Evolutionary conservation across 2,329 filamentous ascomycete species (phyloP).

Genomic region (Cylindrodendrum hubeiense): DNA sequence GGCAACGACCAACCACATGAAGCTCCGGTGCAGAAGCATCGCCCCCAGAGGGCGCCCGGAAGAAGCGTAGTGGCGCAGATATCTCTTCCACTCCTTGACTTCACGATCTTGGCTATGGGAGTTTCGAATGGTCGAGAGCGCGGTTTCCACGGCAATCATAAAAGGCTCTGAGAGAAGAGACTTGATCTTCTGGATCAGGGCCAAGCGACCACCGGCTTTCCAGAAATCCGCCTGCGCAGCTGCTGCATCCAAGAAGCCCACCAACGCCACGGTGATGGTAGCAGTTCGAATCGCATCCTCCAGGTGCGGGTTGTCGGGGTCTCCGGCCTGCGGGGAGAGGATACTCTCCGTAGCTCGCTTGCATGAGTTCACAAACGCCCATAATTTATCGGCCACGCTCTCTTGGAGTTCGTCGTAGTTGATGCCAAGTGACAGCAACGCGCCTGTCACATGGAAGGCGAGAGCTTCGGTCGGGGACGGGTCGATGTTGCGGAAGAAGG

Average conservation of each 20-base stretch:
- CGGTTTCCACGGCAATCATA: conserved; percentile 87
- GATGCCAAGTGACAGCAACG: conserved; percentile 83
- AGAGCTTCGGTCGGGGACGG: conserved; percentile 91
- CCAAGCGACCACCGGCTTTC: conserved; percentile 78
- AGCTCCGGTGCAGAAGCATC: conserved; percentile 90
- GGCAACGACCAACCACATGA: conserved; percentile 86
- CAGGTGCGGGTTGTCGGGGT: conserved; percentile 69
- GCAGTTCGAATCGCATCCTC: conserved; percentile 78
- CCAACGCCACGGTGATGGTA: conserved; percentile 84
- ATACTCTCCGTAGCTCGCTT: conserved; percentile 69
- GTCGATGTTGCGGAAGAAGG: conserved; percentile 84
- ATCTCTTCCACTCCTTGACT: conserved; percentile 88
- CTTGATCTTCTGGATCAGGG: conserved; percentile 78
- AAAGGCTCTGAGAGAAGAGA: conserved; percentile 86
- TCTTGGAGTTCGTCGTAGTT: conserved; percentile 78
- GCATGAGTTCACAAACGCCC: conserved; percentile 80
- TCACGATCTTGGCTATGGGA: conserved; percentile 73
- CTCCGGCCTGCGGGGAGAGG: conserved; percentile 64
- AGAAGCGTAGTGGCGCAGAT: conserved; percentile 84
- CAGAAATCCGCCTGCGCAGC: conserved; percentile 85
- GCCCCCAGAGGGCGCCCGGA: conserved; percentile 86
- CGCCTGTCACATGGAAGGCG: conserved; percentile 81
- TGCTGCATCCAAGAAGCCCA: conserved; percentile 90
- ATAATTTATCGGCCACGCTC: conserved; percentile 74
- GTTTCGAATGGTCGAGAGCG: conserved; percentile 91